Conservation (phyloP, 129 eudicot species). For the Artemisia argyi region DNA sequence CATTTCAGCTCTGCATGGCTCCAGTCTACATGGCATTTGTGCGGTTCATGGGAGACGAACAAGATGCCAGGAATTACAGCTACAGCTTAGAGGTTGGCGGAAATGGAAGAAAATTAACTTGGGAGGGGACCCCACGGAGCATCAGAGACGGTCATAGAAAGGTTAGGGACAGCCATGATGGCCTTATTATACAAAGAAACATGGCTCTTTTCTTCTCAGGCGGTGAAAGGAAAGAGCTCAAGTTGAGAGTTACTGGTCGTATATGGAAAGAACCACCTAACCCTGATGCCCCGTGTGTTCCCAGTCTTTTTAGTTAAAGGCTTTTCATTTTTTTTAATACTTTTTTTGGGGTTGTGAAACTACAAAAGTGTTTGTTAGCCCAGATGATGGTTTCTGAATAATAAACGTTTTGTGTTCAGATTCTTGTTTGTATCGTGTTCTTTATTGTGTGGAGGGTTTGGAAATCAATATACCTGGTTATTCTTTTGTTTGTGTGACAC, state of each 20-base stretch:
- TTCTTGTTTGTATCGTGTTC: too few species aligned
- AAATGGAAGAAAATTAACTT: neutral
- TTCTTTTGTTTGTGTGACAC: too few species aligned
- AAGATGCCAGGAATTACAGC: neutral
- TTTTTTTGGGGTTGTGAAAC: too few species aligned
- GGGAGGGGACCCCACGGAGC: conserved; percentile 9
- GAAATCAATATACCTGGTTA: too few species aligned
- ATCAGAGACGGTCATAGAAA: conserved; percentile 2
- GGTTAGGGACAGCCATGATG: conserved; percentile 6
- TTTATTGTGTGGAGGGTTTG: too few species aligned
- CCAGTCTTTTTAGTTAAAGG: too few species aligned
- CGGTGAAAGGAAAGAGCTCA: conserved; percentile 36
- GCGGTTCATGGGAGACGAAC: conserved; percentile 7
- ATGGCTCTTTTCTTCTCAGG: conserved; percentile 40
- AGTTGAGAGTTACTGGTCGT: conserved; percentile 40
- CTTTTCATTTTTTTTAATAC: too few species aligned
- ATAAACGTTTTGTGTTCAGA: too few species aligned
- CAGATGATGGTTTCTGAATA: too few species aligned
- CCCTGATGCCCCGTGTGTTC: neutral
- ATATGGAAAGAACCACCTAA: conserved; percentile 34
- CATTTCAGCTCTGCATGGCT: conserved; percentile 10
- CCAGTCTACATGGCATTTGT: conserved; percentile 9
- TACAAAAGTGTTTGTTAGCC: too few species aligned
- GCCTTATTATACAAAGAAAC: conserved; percentile 28
- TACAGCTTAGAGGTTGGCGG: conserved; percentile 1